Percentiles rank a stretch among this genome's conserved stretches.
phyloP scores from a whole-genome alignment of 768 basidiomycete genomes.

The Mycena rosella region DNA sequence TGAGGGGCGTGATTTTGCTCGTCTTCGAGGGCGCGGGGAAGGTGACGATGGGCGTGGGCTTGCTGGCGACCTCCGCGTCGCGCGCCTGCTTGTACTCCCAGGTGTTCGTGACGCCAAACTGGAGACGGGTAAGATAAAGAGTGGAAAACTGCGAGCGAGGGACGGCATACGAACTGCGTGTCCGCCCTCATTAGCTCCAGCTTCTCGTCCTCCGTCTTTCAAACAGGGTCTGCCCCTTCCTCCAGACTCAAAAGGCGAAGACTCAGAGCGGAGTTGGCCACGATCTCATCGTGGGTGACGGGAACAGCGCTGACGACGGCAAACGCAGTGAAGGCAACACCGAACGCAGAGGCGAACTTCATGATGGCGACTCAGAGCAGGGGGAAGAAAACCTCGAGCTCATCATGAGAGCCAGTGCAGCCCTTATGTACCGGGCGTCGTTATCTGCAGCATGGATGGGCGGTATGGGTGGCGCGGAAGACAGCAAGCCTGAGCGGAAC shows the following conservation, averaged over 20 bases:
- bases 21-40: conserved; percentile 50
- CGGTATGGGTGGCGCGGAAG: neutral
- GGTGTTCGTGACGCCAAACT: conserved; percentile 59
- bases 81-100: conserved; percentile 48
- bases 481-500: no score
- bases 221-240: conserved; percentile 53
- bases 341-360: conserved; percentile 36
- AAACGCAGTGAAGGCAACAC: conserved; percentile 41
- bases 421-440: neutral
- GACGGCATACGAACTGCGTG: conserved; percentile 49
- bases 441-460: neutral
- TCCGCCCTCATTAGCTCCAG: conserved; percentile 50
- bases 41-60: conserved; percentile 30
- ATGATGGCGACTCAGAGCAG: neutral
- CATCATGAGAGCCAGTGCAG: neutral
- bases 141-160: neutral
- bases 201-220: conserved; percentile 57
- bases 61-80: conserved; percentile 24
- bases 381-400: neutral
- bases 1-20: conserved; percentile 9
- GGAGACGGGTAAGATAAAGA: neutral
- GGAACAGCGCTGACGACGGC: conserved; percentile 29
- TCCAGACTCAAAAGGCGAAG: conserved; percentile 53
- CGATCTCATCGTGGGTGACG: conserved; percentile 50
- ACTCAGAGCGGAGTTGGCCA: conserved; percentile 48